These are phyloP conservation scores for Anisodus tanguticus DNA, from an alignment of 257 asterid genomes.

Conservation along the genomic window DNA sequence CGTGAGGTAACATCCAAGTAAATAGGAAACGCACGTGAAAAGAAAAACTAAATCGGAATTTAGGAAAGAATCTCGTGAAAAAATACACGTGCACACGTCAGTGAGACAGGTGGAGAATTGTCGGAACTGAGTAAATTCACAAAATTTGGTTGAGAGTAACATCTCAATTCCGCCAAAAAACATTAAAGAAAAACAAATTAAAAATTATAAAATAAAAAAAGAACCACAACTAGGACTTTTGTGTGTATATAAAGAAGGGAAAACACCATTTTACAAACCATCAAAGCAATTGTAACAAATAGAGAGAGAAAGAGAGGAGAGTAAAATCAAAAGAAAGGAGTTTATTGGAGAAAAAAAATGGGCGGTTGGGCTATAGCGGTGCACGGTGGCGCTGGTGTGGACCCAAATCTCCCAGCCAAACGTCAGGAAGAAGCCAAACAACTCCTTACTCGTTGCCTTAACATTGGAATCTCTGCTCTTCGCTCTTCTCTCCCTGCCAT, in stretches of 20 bases:
- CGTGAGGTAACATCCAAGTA: neutral
- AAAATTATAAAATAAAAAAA: no score
- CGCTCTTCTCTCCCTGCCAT: constrained; percentile 73
- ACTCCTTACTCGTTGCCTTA: constrained; percentile 83
- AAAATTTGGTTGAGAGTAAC: neutral
- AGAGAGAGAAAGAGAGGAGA: constrained; percentile 29
- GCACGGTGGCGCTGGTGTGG: constrained; percentile 99
- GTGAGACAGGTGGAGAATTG: neutral
- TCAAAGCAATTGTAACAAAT: neutral
- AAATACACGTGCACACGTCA: neutral
- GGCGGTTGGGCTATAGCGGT: constrained; percentile 99
- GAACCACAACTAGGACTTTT: neutral
- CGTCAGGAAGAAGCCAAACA: constrained; percentile 85
- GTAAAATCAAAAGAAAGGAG: neutral
- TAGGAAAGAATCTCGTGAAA: neutral
- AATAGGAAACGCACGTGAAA: constrained; percentile 9
- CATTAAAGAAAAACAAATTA: neutral
- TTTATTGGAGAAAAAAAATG: constrained; percentile 43
- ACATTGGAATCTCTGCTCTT: constrained; percentile 83
- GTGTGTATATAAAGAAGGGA: neutral
- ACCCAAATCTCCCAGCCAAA: constrained; percentile 83
- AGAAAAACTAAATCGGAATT: neutral
- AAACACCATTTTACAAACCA: neutral
- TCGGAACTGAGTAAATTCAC: neutral
- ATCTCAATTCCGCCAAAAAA: neutral